Base-by-base conservation (phyloP, 1,139 yeast genomes). In the Yamadazyma songkhlaensis region DNA sequence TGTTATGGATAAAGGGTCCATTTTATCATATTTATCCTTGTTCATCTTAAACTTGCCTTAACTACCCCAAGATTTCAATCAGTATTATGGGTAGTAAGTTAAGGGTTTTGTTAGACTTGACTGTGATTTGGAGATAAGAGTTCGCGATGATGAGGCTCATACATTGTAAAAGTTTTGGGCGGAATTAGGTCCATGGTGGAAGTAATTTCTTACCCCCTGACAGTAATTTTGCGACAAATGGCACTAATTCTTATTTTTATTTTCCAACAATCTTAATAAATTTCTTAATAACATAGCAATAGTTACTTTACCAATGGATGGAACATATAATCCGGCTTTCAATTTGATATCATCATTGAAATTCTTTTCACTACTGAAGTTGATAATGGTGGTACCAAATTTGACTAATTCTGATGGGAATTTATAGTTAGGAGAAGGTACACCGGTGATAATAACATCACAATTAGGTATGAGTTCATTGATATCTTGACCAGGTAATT, bases 361-460 rank as follows among this genome's bases (percentile, higher is more conserved):
- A 66, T 92, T 92, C 71, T 86, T 88, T 40, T 81, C 84, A 50
- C 94, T 84, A 20, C 96, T 81, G 55, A 92, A 92, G 61, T 92
- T 92, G 44, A 92, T 82, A 53, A 89, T 87, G 10, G 86, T 85
- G 9, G 97, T 87, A 34, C 98, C 98, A 51, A 89, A 81, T 53
- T 81, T 79, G 42, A 90, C 80, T 49, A 73, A 72, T 43, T 84
- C 84, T 4, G 85, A 74, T 25, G 97, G 96, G 62, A 90, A 89
- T 62, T 88, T 89, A 67, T 90, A 92, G 32, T 59, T 55, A 17
- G 82, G 79, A 2, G 84, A 74, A 4, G 98, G 98, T 6, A 92
- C 98, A 37, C 98, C 98, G 2, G 98, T 92, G 49, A 92, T 85
- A 39, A 92, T 79, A 12, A 92, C 96, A 59, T 92, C 98, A 24